phyloP scores from a whole-genome alignment of 1,139 yeast species.

The Yamadazyma atlantica region DNA sequence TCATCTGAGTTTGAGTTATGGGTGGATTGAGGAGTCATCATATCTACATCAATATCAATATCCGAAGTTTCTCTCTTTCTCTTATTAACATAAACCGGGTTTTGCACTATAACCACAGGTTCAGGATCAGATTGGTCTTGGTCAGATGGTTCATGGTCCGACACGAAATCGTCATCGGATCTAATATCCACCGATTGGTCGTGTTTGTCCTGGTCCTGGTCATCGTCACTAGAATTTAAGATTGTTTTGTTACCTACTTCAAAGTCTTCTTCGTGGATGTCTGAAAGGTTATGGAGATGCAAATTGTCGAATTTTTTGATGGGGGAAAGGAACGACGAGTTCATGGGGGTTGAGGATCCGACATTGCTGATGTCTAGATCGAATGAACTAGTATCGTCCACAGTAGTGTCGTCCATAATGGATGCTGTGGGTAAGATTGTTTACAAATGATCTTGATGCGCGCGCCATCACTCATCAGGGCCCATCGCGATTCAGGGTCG shows the following conservation, averaged over 20 bases:
- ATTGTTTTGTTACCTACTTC: constrained; percentile 20
- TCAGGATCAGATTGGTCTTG: too few relatives aligned
- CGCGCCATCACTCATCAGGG: too few relatives aligned
- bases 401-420: constrained; percentile 9
- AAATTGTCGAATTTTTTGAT: constrained; percentile 31
- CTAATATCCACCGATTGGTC: constrained; percentile 5
- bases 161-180: neutral
- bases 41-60: constrained; percentile 23
- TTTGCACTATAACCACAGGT: neutral
- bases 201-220: constrained; percentile 13
- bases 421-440: constrained; percentile 4
- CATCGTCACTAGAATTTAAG: constrained; percentile 6
- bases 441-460: constrained; percentile 5
- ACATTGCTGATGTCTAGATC: constrained; percentile 13
- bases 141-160: too few relatives aligned
- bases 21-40: constrained; percentile 19
- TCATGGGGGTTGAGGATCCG: constrained; percentile 18
- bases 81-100: constrained; percentile 13
- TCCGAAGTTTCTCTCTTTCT: constrained; percentile 19
- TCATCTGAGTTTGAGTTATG: constrained; percentile 3
- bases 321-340: constrained; percentile 37
- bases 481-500: neutral
- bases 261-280: constrained; percentile 13
- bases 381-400: constrained; percentile 13
- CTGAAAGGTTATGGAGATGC: constrained; percentile 22